Base-by-base conservation (phyloP, 164 flowering plant species). In the Cinnamomum micranthum region DNA sequence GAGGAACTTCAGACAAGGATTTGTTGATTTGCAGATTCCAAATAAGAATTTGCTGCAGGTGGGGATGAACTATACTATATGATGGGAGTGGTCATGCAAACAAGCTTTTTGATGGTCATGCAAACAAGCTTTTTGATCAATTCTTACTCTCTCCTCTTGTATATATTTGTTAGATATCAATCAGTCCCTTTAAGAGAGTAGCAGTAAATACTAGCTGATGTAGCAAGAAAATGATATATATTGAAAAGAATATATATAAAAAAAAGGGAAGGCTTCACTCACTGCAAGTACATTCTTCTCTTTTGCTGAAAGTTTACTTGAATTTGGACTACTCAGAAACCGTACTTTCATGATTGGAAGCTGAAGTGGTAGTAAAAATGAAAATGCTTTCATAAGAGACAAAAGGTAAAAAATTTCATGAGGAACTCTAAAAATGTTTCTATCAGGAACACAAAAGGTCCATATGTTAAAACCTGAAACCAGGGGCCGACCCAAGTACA, bases 1-100 rank as follows among this genome's bases (percentile, higher is more conserved):
- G 67, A 79, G 81, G 73, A 79, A 75, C 35, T 72, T 64, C 55
- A 68, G 78, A 24, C 81, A 79, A 69, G 78, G 76, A 31, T 69
- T 75, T 51, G 76, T 68, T 2, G 76, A 68, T 62, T 55, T 79
- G 6, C 78, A 79, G 52, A 79, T 75, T 62, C 76, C 78, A 20
- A 67, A 79, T 50, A 68, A 73, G 73, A 72, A 64, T 60, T 76
- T 79, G 65, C 27, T 79, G 31, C 75, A 79, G 64, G 81, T 79
- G 50, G 81, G 78, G 7, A 75, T 79, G 78, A 79, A 74, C 63
- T 78, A 71, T 24, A 15, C 71, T 25, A 74, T 78, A 78, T 74
- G 68, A 74, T 1, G 2, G 25, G 24, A 20, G 3, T 3, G 28
- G 41, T 14, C 13, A 19, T 66, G 10, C 13, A 17, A 6, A 41